phyloP scores from a whole-genome alignment of 306 rosid species.

The Cicer chorassanicum region DNA sequence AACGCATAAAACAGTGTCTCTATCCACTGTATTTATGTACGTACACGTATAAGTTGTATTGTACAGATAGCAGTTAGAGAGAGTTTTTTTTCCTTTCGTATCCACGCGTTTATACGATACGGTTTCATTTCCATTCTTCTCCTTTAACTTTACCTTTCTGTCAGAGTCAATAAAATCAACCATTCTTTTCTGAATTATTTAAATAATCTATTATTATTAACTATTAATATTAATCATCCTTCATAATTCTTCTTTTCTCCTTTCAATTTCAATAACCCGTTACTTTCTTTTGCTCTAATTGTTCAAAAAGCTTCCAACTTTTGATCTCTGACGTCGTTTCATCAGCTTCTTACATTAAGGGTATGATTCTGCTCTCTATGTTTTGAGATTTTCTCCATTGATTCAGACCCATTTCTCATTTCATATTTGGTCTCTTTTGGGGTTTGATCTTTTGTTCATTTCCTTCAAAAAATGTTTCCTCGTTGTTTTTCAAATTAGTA shows the following conservation, averaged over 20 bases:
- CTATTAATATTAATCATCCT: not conserved
- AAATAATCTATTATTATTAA: not conserved
- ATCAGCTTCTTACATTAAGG: constrained; percentile 12
- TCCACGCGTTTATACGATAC: too few relatives aligned
- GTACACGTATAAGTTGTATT: too few relatives aligned
- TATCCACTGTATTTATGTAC: too few relatives aligned
- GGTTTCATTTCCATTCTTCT: too few relatives aligned
- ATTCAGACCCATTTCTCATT: constrained; percentile 39
- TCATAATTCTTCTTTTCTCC: not conserved
- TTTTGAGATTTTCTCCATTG: constrained; percentile 15
- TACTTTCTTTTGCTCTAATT: not conserved
- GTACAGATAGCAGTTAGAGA: too few relatives aligned
- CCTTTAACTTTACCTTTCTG: not conserved
- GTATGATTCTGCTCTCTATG: constrained; percentile 38
- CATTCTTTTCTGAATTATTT: not conserved
- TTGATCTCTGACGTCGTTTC: not conserved
- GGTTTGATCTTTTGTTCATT: constrained; percentile 31
- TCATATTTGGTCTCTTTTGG: constrained; percentile 38
- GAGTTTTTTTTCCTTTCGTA: too few relatives aligned
- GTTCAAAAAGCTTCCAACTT: not conserved
- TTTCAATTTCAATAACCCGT: constrained; percentile 23
- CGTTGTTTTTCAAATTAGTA: constrained; percentile 1
- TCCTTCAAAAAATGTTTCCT: constrained; percentile 32
- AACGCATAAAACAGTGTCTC: too few relatives aligned
- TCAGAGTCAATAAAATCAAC: not conserved